Evolutionary conservation across 495 filamentous ascomycete species (phyloP), one percentile per base, ranked within the genome.

Genomic region (Penicillium macrosclerotiorum): DNA sequence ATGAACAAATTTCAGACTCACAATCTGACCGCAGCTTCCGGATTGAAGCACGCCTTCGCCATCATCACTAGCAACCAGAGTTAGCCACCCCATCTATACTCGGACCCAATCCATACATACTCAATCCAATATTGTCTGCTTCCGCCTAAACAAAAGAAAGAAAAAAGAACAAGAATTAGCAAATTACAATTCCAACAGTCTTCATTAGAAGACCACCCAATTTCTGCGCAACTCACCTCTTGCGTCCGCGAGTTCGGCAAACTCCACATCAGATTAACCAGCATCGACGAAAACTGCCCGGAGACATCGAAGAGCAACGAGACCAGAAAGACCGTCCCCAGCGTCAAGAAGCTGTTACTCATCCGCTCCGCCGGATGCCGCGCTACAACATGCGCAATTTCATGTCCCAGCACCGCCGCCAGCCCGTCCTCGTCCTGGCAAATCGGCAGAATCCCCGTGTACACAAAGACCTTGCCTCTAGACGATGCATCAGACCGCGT

Each of bases 331-430:
- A 81, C 62, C 9, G 83, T 48, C 1, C 77, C 73, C 4, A 81
- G 60, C 5, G 81, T 63, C 17, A 85, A 60, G n/a, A 85, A 65
- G 13, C 68, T 69, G 41, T 79, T 73, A 42, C 79, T 86, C 76
- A 94, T 77, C 8, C 82, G 71, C 67, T 97, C 92, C 2, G 77
- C 87, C 0, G 79, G 68, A 54, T 97, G 92, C 27, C 82, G 82
- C 1, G 90, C 90, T 1, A 95, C 70, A 27, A 88, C 88, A 59
- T 97, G 92, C n/a, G 89, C 88, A 47, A 97, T 95, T 69, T 96
- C 92, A 62, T 97, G 92, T 5, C 88, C 89, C 6, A 96, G 68
- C 1, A 96, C 86, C 3, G 89, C 80, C 11, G 92, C 92, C 13
- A 96, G 67, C 1, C 85, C 88, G 52, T 88, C 78, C 25, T 95